phyloP scores from a whole-genome alignment of 305 asterid genomes.

The Fraxinus ornus region DNA sequence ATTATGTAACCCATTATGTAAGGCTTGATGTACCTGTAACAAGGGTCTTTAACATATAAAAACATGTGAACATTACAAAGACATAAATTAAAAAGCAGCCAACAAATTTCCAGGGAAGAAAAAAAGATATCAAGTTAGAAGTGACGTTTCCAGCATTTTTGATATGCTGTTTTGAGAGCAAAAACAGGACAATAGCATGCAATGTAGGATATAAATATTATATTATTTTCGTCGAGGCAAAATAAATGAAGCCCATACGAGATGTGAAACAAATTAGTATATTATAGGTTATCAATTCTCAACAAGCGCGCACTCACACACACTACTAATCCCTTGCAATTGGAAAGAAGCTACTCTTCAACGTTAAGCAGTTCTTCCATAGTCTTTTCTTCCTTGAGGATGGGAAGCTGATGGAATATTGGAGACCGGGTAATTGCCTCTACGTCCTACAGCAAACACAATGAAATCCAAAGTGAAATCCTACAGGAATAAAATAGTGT shows the following conservation, averaged over 20 bases:
- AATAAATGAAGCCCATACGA: conserved; percentile 5
- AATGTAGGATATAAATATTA: conserved; percentile 27
- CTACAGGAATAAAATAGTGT: neutral
- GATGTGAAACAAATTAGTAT: conserved; percentile 4
- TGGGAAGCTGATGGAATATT: conserved; percentile 53
- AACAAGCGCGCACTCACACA: conserved; percentile 12
- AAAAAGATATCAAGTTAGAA: neutral
- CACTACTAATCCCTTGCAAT: conserved; percentile 18
- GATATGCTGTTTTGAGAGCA: neutral
- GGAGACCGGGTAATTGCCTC: conserved; percentile 59
- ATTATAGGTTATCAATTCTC: conserved; percentile 20
- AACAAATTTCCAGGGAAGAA: neutral
- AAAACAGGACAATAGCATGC: conserved; percentile 6
- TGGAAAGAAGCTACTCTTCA: conserved; percentile 23
- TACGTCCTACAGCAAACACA: conserved; percentile 53
- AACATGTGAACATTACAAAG: neutral
- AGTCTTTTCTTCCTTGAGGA: conserved; percentile 64
- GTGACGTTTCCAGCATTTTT: neutral
- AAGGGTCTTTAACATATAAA: neutral
- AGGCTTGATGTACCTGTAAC: no score
- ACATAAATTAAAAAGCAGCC: neutral
- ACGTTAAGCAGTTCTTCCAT: conserved; percentile 51
- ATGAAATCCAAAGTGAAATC: neutral
- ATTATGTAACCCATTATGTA: no score
- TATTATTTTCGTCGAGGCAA: neutral